phyloP scores from a whole-genome alignment of 805 yeast species.

The Wickerhamiella australiensis region DNA sequence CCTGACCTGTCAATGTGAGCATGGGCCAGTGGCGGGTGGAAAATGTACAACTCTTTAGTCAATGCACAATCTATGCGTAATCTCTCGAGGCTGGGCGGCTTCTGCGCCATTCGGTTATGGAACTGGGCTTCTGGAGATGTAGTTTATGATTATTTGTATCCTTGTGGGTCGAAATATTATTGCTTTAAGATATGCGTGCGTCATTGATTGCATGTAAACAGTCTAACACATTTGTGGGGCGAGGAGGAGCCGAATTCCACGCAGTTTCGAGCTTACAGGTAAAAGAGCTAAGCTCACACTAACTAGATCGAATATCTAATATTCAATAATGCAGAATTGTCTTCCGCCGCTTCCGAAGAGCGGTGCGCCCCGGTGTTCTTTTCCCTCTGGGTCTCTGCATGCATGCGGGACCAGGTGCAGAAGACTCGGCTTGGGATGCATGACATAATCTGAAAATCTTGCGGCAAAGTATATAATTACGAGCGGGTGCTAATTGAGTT shows the following conservation, averaged over 20 bases:
- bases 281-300: too few species aligned
- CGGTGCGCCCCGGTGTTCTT: background rate
- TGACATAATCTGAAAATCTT: slow-evolving; percentile 4
- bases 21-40: background rate
- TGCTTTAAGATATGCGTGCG: background rate
- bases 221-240: background rate
- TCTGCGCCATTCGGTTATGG: too few species aligned
- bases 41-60: background rate
- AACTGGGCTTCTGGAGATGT: too few species aligned
- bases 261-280: too few species aligned
- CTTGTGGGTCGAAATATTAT: background rate
- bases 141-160: too few species aligned
- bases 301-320: too few species aligned
- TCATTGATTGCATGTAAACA: background rate
- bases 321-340: too few species aligned
- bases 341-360: too few species aligned
- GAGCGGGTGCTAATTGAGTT: background rate
- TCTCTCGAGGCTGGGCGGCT: background rate
- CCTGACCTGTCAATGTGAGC: too few species aligned
- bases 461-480: background rate
- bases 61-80: background rate
- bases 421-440: background rate
- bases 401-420: background rate
- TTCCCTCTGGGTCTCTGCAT: background rate
- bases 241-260: background rate